Evolutionary conservation across 192 early-diverging fungal genomes (phyloP).

Genomic region (Coemansia sp.): DNA sequence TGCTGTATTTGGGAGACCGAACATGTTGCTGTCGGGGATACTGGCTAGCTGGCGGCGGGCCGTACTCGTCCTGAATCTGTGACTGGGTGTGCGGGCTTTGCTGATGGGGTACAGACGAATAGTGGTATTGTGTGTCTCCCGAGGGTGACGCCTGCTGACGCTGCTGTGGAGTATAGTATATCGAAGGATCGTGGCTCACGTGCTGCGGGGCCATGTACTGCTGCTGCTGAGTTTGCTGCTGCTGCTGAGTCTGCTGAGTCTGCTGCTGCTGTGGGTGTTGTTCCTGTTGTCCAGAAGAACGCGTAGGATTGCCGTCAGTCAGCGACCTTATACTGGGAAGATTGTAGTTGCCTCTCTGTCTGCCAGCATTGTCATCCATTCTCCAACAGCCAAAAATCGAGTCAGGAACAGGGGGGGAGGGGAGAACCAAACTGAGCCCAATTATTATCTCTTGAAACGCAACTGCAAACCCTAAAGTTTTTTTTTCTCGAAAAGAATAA

Average conservation of each 20-base stretch:
- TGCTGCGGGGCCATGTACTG: slow-evolving; percentile 4
- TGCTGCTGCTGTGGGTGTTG: slow-evolving; percentile 4
- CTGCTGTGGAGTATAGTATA: slow-evolving; percentile 6
- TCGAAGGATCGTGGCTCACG: background rate
- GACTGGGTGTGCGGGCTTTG: background rate
- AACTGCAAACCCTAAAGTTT: background rate
- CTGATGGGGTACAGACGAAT: background rate
- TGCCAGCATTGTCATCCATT: slow-evolving; percentile 31
- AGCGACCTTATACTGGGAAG: slow-evolving; percentile 44
- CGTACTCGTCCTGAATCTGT: background rate
- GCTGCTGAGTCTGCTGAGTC: background rate
- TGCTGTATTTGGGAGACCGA: background rate
- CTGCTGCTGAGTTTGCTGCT: slow-evolving; percentile 8
- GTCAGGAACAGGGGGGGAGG: background rate
- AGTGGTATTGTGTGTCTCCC: background rate
- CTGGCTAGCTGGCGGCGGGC: background rate
- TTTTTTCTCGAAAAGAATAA: background rate
- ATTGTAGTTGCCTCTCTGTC: slow-evolving; percentile 25
- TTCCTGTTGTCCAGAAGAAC: slow-evolving; percentile 3
- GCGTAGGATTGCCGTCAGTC: slow-evolving; percentile 20
- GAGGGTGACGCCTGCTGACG: background rate
- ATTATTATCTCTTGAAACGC: background rate
- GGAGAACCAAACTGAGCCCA: background rate
- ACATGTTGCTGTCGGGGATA: slow-evolving; percentile 1
- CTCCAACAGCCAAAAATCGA: background rate